Evolutionary conservation across 176 grass and related monocot genomes (phyloP).

Genomic region (Eleusine indica): DNA sequence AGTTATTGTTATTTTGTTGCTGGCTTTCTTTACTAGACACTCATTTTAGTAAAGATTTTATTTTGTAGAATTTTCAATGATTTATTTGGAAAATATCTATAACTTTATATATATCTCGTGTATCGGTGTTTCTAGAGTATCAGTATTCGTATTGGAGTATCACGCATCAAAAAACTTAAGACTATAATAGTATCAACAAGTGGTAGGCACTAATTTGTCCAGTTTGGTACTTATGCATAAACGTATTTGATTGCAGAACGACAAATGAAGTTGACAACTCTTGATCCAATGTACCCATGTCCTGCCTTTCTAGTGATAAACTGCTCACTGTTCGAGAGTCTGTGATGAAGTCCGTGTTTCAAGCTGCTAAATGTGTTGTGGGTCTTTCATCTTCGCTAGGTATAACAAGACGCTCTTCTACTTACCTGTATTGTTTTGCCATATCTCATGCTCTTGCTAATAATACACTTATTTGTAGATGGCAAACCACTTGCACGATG

Average conservation of each 20-base stretch:
- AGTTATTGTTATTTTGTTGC: no score
- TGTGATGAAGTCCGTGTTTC: neutral
- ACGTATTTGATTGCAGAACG: neutral
- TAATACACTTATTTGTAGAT: neutral
- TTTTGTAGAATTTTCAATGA: no score
- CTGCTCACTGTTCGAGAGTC: neutral
- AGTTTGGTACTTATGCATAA: neutral
- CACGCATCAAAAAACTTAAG: no score
- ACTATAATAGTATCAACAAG: neutral
- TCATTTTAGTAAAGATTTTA: no score
- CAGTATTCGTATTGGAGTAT: no score
- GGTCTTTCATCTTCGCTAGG: neutral
- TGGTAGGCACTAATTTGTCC: neutral
- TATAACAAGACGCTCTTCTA: neutral
- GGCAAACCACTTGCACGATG: neutral
- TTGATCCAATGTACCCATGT: neutral
- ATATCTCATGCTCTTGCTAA: neutral
- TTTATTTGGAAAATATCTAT: no score
- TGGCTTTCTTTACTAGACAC: no score
- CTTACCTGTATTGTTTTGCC: neutral
- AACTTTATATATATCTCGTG: no score
- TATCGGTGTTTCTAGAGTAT: no score
- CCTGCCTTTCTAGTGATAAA: neutral
- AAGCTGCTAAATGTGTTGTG: constrained; percentile 3
- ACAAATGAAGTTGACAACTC: neutral